Percentiles rank a stretch among this genome's conserved stretches.
These are phyloP conservation scores for Chalciporus pseudorubinellus DNA, from an alignment of 768 basidiomycete genomes.

Conservation along the genomic window DNA sequence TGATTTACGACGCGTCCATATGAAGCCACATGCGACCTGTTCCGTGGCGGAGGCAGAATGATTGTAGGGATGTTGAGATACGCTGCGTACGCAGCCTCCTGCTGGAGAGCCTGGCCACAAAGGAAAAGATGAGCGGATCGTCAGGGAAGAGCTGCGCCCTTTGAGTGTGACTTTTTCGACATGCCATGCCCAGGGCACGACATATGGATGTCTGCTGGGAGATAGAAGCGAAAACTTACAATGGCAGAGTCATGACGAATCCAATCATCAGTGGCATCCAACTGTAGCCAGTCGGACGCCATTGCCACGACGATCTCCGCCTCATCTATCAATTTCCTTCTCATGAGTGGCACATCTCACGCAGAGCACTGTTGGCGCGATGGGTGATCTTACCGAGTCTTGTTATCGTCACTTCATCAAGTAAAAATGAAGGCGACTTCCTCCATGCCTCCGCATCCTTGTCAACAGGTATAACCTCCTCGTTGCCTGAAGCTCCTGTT, in stretches of 20 bases:
- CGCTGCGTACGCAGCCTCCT: conserved; percentile 89
- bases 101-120: conserved; percentile 71
- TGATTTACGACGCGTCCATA: conserved; percentile 90
- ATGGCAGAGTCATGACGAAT: conserved; percentile 95
- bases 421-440: conserved; percentile 69
- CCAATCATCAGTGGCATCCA: conserved; percentile 91
- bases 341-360: conserved; percentile 15
- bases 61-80: conserved; percentile 86
- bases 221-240: conserved; percentile 46
- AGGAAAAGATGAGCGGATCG: conserved; percentile 12
- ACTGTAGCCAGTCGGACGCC: conserved; percentile 91
- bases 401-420: conserved; percentile 87
- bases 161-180: conserved; percentile 14
- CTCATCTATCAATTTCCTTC: conserved; percentile 52
- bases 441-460: conserved; percentile 85
- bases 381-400: conserved; percentile 54
- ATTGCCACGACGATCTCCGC: conserved; percentile 70
- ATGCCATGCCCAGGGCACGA: conserved; percentile 14
- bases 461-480: conserved; percentile 46
- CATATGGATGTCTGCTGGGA: conserved; percentile 7
- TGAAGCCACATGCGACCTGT: conserved; percentile 80
- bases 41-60: conserved; percentile 85
- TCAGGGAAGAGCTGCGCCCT: conserved; percentile 16
- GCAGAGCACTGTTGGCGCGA: conserved; percentile 9
- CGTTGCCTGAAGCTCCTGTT: conserved; percentile 34